A percentile compares a stretch with the other conserved stretches of the same genome.
Evolutionary conservation across 129 eudicot genomes (phyloP).

Genomic region (Pseudognaphalium luteoalbum): DNA sequence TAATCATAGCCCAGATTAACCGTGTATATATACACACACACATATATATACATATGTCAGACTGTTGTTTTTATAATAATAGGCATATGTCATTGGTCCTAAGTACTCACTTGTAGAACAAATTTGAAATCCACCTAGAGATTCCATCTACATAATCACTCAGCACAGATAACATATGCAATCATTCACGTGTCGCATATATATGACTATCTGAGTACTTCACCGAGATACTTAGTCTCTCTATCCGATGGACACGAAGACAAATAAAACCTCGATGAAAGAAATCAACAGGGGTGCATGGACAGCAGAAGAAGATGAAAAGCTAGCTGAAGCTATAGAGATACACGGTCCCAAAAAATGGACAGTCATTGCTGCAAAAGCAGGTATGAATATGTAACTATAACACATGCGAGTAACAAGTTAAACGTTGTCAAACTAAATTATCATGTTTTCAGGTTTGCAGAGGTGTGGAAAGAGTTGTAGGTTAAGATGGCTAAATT

Average conservation of each 20-base stretch:
- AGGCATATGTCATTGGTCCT: conserved; percentile 5
- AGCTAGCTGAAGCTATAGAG: conserved; percentile 44
- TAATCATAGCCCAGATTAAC: neutral
- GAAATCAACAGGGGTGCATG: conserved; percentile 43
- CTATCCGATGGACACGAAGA: conserved; percentile 25
- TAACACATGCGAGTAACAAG: neutral
- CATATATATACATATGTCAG: neutral
- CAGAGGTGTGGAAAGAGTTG: conserved; percentile 46
- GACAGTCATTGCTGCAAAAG: conserved; percentile 41
- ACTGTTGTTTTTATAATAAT: neutral
- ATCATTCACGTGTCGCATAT: conserved; percentile 21
- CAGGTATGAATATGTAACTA: conserved; percentile 34
- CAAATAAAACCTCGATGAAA: conserved; percentile 20
- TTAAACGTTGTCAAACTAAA: neutral
- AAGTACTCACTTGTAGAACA: conserved; percentile 19
- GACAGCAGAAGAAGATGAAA: conserved; percentile 46
- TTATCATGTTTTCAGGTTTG: conserved; percentile 34
- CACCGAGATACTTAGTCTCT: conserved; percentile 17
- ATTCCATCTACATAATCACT: conserved; percentile 13
- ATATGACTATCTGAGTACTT: conserved; percentile 16
- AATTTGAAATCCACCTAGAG: conserved; percentile 1
- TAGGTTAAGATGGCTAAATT: conserved; percentile 54
- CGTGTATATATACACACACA: no score
- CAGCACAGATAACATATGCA: conserved; percentile 11
- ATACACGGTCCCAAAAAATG: conserved; percentile 41